Evolutionary conservation across 2,329 filamentous ascomycete genomes (phyloP).

Genomic region (Xylariaceae sp.): DNA sequence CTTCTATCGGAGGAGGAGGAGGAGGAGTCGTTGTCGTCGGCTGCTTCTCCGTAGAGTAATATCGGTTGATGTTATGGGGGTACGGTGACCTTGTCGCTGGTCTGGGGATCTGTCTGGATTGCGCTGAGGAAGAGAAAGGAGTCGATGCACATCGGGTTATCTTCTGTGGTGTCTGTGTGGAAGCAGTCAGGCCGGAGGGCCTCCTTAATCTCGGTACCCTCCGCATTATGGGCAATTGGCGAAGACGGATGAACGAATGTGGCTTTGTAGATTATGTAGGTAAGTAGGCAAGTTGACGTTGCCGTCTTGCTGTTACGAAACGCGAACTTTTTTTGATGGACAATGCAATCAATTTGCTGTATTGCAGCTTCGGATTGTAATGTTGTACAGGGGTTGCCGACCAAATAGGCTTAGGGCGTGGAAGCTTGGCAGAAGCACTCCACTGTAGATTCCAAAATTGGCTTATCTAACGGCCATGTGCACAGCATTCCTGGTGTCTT

Average conservation of each 20-base stretch:
- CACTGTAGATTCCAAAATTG: no score
- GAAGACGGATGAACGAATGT: not conserved
- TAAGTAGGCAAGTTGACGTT: not conserved
- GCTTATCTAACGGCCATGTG: no score
- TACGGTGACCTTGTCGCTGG: slow-evolving; percentile 2
- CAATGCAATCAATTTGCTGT: not conserved
- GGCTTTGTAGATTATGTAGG: no score
- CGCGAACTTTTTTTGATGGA: slow-evolving; percentile 12
- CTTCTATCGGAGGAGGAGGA: not conserved
- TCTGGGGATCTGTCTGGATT: not conserved
- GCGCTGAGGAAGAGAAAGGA: slow-evolving; percentile 9
- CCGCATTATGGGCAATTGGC: slow-evolving; percentile 23
- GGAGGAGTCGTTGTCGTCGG: not conserved
- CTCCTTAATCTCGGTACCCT: slow-evolving; percentile 27
- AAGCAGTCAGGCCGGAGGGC: slow-evolving; percentile 19
- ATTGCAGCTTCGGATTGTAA: not conserved
- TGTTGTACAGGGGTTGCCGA: no score
- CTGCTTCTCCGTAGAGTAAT: slow-evolving; percentile 23
- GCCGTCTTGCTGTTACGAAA: not conserved
- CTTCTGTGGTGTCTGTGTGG: not conserved
- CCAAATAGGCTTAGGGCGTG: no score
- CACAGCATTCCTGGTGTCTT: no score
- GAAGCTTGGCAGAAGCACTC: no score
- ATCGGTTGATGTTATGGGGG: slow-evolving; percentile 13
- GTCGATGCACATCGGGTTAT: not conserved